Conservation (phyloP, 1,284 basidiomycete species). For the Papiliotrema terrestris region DNA sequence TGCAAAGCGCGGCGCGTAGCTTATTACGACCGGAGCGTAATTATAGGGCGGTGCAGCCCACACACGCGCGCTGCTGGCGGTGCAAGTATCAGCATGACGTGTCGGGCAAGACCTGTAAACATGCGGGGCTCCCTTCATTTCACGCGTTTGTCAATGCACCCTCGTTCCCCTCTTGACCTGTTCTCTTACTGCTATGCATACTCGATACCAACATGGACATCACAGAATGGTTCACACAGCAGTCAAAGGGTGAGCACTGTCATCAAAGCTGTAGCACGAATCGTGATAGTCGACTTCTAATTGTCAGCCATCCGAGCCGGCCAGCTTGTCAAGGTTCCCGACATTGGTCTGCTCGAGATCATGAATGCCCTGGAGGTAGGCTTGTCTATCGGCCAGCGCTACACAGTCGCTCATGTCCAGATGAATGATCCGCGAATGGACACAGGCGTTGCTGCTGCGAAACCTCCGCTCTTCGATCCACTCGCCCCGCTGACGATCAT, state of each 20-base stretch:
- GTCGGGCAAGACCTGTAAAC: too few relatives aligned
- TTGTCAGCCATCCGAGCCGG: conserved; percentile 62
- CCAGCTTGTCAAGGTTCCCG: conserved; percentile 64
- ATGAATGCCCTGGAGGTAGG: conserved; percentile 82
- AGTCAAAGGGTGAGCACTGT: neutral
- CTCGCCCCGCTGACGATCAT: conserved; percentile 60
- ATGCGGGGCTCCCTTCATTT: too few relatives aligned
- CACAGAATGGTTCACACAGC: conserved; percentile 2
- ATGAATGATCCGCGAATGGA: conserved; percentile 88
- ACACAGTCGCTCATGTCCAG: conserved; percentile 9
- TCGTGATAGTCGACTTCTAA: too few relatives aligned
- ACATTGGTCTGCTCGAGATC: conserved; percentile 72
- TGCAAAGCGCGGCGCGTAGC: too few relatives aligned
- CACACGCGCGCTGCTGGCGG: too few relatives aligned
- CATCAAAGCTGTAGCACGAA: too few relatives aligned
- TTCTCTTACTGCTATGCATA: too few relatives aligned
- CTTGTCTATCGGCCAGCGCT: neutral
- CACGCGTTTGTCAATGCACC: too few relatives aligned
- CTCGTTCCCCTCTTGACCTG: too few relatives aligned
- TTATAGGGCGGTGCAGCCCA: too few relatives aligned
- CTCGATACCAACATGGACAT: conserved; percentile 1
- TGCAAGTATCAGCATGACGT: too few relatives aligned
- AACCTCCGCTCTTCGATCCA: conserved; percentile 59
- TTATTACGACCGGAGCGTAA: too few relatives aligned
- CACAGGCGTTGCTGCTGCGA: conserved; percentile 57